Evolutionary conservation across 225 moss, liverwort and hornwort genomes (phyloP).

Genomic region (Polytrichum formosum): DNA sequence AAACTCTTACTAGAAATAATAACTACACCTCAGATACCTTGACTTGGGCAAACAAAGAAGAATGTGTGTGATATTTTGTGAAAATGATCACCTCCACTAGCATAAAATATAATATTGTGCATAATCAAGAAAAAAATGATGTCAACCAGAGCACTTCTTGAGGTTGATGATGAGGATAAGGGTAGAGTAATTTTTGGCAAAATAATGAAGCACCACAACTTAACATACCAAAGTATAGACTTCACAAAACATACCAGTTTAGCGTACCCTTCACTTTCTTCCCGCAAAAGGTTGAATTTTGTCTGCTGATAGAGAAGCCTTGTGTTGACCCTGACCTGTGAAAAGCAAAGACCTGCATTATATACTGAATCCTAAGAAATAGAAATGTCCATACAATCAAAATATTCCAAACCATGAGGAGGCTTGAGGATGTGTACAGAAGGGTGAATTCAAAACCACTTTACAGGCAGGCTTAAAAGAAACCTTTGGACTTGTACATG

Average conservation of each 20-base stretch:
- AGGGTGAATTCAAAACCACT: conserved; percentile 4
- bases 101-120: too few species aligned
- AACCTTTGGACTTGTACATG: background rate
- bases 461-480: background rate
- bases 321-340: conserved; percentile 96
- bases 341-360: conserved; percentile 13
- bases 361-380: conserved; percentile 17
- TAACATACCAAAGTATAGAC: conserved; percentile 6
- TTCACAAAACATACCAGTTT: conserved; percentile 67
- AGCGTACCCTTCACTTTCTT: conserved; percentile 99
- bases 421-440: conserved; percentile 8
- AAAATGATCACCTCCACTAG: too few species aligned
- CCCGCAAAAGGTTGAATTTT: conserved; percentile 94
- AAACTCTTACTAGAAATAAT: too few species aligned
- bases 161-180: too few species aligned
- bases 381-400: conserved; percentile 17
- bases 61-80: too few species aligned
- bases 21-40: too few species aligned
- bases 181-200: too few species aligned
- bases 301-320: conserved; percentile 97
- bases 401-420: conserved; percentile 2
- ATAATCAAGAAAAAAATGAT: too few species aligned
- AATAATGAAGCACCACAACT: background rate
- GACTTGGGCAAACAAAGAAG: too few species aligned
- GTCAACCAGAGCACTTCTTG: too few species aligned